Conservation (phyloP, 768 basidiomycete genomes). For the Podaxis sp. region DNA sequence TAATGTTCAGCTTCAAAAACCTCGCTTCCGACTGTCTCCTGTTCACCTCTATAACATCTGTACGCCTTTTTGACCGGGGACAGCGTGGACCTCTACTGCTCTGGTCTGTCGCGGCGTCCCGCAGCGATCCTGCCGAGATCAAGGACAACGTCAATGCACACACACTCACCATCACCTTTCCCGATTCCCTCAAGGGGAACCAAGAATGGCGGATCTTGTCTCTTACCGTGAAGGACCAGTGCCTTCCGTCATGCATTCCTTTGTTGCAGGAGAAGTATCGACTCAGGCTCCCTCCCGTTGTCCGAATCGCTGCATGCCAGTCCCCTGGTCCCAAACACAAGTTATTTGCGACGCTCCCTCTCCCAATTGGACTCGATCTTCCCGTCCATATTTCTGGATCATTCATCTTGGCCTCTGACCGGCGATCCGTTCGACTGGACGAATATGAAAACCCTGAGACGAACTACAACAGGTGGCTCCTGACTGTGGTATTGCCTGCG, state of each 20-base stretch:
- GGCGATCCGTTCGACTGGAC: conserved; percentile 39
- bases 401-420: conserved; percentile 42
- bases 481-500: conserved; percentile 28
- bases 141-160: not conserved
- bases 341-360: conserved; percentile 43
- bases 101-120: conserved; percentile 23
- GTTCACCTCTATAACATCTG: conserved; percentile 32
- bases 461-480: conserved; percentile 39
- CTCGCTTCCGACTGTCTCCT: conserved; percentile 33
- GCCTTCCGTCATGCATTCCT: not conserved
- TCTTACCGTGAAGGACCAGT: conserved; percentile 10
- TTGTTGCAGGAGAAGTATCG: conserved; percentile 16
- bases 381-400: conserved; percentile 45
- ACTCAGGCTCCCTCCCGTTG: conserved; percentile 25
- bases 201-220: conserved; percentile 11
- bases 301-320: conserved; percentile 26
- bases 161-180: conserved; percentile 14
- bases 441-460: conserved; percentile 28
- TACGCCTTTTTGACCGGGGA: conserved; percentile 23
- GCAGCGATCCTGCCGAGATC: conserved; percentile 1
- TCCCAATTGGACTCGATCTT: conserved; percentile 33
- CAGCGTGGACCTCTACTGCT: conserved; percentile 4
- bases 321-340: conserved; percentile 11
- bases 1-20: conserved; percentile 27
- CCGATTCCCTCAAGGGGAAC: not conserved